A percentile compares a stretch with the other conserved stretches of the same genome.
phyloP scores from a whole-genome alignment of 805 yeast genomes.

The Saccharomycopsis sp. region DNA sequence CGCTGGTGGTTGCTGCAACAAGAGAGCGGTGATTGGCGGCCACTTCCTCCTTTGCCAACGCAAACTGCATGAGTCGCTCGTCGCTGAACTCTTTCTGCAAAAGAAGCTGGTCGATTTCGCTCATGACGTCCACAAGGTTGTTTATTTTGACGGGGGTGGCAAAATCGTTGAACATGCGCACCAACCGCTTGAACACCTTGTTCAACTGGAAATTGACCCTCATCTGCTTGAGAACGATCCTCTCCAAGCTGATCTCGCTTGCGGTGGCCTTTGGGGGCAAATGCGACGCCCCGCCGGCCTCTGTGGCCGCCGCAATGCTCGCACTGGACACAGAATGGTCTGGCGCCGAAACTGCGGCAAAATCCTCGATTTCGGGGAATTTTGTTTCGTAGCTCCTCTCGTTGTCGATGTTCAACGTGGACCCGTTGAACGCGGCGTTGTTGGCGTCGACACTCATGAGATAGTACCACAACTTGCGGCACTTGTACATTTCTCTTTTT shows the following conservation, averaged over 20 bases:
- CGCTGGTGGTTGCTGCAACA: not conserved
- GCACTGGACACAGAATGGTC: not conserved
- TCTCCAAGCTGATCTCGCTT: not conserved
- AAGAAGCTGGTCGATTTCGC: slow-evolving; percentile 6
- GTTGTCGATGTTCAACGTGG: slow-evolving; percentile 1
- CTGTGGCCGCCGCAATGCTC: not conserved
- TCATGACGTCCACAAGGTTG: slow-evolving; percentile 2
- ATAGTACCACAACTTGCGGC: slow-evolving; percentile 16
- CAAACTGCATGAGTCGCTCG: not conserved
- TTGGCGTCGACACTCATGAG: slow-evolving; percentile 7
- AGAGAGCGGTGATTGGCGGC: not conserved
- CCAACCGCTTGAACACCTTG: not conserved
- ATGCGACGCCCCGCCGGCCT: not conserved
- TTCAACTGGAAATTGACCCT: not conserved
- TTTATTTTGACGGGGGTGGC: slow-evolving; percentile 12
- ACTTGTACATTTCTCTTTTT: slow-evolving; percentile 8
- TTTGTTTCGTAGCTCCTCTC: slow-evolving; percentile 15
- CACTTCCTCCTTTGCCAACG: not conserved
- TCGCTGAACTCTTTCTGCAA: slow-evolving; percentile 5
- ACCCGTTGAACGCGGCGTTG: slow-evolving; percentile 7
- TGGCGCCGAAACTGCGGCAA: not conserved
- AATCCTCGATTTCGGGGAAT: slow-evolving; percentile 7
- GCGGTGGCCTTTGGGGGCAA: not conserved
- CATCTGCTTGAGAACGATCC: not conserved
- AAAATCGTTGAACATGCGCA: slow-evolving; percentile 6